Evolutionary conservation across 768 basidiomycete species (phyloP).

Genomic region (Mycena vulgaris): DNA sequence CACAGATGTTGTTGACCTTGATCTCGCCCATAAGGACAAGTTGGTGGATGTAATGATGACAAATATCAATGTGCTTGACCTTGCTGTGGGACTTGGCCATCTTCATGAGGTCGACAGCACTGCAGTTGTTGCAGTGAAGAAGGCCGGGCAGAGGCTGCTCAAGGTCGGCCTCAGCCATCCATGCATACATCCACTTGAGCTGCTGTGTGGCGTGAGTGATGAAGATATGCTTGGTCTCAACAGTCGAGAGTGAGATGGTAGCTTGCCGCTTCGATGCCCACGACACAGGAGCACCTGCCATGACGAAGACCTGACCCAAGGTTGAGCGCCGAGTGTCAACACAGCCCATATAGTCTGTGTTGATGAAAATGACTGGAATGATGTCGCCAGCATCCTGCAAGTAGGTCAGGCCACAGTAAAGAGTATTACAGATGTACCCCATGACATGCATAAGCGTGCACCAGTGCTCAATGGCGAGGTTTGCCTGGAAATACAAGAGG

Average conservation of each 20-base stretch:
- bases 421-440: conserved; percentile 3
- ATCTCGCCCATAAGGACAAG: not conserved
- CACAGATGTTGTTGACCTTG: not conserved
- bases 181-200: not conserved
- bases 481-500: not conserved
- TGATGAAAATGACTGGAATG: conserved; percentile 2
- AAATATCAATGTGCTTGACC: not conserved
- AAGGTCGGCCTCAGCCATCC: not conserved
- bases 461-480: conserved; percentile 12
- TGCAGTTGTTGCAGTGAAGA: not conserved
- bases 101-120: not conserved
- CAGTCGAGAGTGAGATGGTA: not conserved
- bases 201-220: not conserved
- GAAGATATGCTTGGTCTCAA: not conserved
- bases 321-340: not conserved
- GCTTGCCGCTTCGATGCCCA: not conserved
- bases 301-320: not conserved
- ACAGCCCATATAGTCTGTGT: conserved; percentile 41
- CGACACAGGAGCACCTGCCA: not conserved
- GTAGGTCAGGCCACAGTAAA: not conserved
- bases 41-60: not conserved
- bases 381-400: not conserved
- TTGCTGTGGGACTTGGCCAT: not conserved
- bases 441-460: not conserved
- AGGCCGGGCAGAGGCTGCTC: not conserved